Conservation (phyloP, 805 yeast genomes). For the Ogataea dorogensis region DNA sequence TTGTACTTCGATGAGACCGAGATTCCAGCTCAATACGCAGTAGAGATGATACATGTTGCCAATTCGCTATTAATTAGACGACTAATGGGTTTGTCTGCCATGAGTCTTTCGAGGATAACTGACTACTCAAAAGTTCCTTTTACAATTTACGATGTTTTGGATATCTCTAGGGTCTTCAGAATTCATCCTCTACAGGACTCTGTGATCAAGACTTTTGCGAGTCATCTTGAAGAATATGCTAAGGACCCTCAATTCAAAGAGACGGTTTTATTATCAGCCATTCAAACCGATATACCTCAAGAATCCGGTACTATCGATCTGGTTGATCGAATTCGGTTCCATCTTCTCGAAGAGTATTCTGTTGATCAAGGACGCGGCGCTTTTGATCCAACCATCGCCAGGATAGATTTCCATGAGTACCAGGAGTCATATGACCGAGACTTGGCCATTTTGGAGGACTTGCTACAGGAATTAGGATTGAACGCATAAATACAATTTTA, state of each 20-base stretch:
- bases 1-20: conserved; percentile 60
- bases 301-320: conserved; percentile 79
- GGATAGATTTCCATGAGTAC: conserved; percentile 15
- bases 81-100: conserved; percentile 62
- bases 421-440: conserved; percentile 35
- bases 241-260: conserved; percentile 39
- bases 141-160: conserved; percentile 53
- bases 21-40: conserved; percentile 48
- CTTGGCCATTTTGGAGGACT: conserved; percentile 38
- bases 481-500: conserved; percentile 38
- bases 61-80: conserved; percentile 61
- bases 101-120: conserved; percentile 38
- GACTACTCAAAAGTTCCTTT: conserved; percentile 24
- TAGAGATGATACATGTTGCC: conserved; percentile 58
- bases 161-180: conserved; percentile 67
- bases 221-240: conserved; percentile 40
- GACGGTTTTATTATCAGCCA: conserved; percentile 37
- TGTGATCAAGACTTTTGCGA: conserved; percentile 58
- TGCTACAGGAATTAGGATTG: conserved; percentile 39
- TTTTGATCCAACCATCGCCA: conserved; percentile 16
- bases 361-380: conserved; percentile 28
- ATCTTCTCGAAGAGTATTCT: conserved; percentile 42
- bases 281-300: conserved; percentile 56
- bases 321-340: conserved; percentile 73
- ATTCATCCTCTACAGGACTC: conserved; percentile 63